phyloP scores from a whole-genome alignment of 805 yeast species.

The Lipomyces starkeyi region DNA sequence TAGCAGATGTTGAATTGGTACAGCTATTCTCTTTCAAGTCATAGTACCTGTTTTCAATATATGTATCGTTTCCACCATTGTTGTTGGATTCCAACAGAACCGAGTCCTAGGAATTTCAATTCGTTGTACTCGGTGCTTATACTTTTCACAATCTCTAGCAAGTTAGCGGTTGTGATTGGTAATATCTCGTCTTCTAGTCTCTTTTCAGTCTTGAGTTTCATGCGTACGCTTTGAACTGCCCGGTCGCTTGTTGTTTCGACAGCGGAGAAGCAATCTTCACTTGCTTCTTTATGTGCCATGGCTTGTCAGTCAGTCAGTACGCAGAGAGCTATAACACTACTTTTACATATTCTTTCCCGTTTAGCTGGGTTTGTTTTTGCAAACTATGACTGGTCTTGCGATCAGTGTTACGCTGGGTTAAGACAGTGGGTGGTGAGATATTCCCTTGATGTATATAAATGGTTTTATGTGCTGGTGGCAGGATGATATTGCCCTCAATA shows the following conservation, averaged over 20 bases:
- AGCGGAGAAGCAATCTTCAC: slow-evolving; percentile 8
- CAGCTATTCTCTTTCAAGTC: not conserved
- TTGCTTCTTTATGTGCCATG: slow-evolving; percentile 12
- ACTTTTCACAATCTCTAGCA: not conserved
- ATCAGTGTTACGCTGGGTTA: slow-evolving; percentile 8
- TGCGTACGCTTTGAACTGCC: slow-evolving; percentile 12
- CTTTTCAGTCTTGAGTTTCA: not conserved
- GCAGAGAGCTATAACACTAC: slow-evolving; percentile 10
- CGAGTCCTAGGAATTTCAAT: too few relatives aligned
- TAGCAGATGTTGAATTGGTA: not conserved
- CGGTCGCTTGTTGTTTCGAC: not conserved
- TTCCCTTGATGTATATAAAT: not conserved
- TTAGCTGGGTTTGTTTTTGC: slow-evolving; percentile 1
- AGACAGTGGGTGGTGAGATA: slow-evolving; percentile 17
- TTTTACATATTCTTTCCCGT: slow-evolving; percentile 15
- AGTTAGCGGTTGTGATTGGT: not conserved
- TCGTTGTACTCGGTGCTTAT: not conserved
- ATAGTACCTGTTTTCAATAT: not conserved
- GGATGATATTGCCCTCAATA: not conserved
- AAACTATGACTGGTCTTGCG: not conserved
- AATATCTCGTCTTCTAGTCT: not conserved
- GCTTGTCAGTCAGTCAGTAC: slow-evolving; percentile 17
- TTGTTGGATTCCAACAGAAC: not conserved
- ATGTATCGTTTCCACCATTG: not conserved
- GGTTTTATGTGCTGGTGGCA: not conserved